phyloP scores from a whole-genome alignment of 75 land plant species.

The Adiantum capillusveneris region DNA sequence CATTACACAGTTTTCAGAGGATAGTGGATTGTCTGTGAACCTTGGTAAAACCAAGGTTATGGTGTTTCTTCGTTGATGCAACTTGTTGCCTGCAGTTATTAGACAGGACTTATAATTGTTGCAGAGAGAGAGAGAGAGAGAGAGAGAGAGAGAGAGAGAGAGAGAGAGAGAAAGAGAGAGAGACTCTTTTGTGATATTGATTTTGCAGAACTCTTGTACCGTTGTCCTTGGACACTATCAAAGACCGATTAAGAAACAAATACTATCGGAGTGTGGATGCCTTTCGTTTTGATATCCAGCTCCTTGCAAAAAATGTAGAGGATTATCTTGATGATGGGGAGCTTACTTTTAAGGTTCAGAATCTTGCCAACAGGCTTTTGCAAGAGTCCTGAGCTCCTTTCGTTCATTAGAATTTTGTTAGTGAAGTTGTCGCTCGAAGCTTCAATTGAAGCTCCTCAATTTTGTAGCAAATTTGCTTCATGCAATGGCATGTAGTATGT shows the following conservation, averaged over 20 bases:
- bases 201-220: conserved; percentile 70
- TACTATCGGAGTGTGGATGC: conserved; percentile 79
- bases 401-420: not conserved
- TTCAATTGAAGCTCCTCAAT: not conserved
- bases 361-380: conserved; percentile 6
- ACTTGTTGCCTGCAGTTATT: not conserved
- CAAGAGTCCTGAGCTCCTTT: not conserved
- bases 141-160: too few species aligned
- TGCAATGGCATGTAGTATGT: not conserved
- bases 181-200: too few species aligned
- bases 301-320: conserved; percentile 53
- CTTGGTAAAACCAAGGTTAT: too few species aligned
- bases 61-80: too few species aligned
- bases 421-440: not conserved
- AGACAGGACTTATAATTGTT: not conserved
- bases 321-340: conserved; percentile 49
- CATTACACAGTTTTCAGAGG: too few species aligned
- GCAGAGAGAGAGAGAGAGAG: too few species aligned
- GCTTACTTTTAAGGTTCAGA: conserved; percentile 34
- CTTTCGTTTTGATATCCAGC: conserved; percentile 50
- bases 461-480: too few species aligned
- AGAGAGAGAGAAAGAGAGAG: too few species aligned
- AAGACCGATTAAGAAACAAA: conserved; percentile 53
- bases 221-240: conserved; percentile 57
- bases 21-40: too few species aligned